phyloP scores from a whole-genome alignment of 108 stramenopile species.

The Skeletonema tropicum region DNA sequence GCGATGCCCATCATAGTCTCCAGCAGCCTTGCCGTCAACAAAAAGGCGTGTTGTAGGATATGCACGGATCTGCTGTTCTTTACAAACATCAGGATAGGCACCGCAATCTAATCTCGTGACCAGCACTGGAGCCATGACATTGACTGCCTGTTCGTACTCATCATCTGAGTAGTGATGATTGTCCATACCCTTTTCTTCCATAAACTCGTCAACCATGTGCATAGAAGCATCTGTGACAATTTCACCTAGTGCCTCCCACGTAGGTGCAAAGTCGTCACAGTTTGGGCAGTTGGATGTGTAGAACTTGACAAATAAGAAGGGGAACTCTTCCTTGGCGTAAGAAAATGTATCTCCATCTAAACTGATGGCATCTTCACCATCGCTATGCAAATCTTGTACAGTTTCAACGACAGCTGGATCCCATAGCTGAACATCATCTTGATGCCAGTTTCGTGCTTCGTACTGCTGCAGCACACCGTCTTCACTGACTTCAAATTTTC shows the following conservation, averaged over 20 bases:
- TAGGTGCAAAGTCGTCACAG: constrained; percentile 78
- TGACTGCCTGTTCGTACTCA: constrained; percentile 47
- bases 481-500: constrained; percentile 73
- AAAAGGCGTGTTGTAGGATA: constrained; percentile 93
- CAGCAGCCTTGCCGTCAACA: constrained; percentile 64
- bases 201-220: constrained; percentile 35
- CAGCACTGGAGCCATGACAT: constrained; percentile 45
- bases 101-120: constrained; percentile 75
- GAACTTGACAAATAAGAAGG: constrained; percentile 55
- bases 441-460: constrained; percentile 68
- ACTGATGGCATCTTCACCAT: constrained; percentile 57
- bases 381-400: constrained; percentile 58
- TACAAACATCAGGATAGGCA: constrained; percentile 55
- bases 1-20: constrained; percentile 86
- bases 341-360: constrained; percentile 39
- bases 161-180: constrained; percentile 36
- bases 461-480: constrained; percentile 59
- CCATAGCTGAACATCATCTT: constrained; percentile 60
- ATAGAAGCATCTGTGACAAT: constrained; percentile 51
- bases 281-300: constrained; percentile 76
- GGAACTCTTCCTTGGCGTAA: constrained; percentile 36
- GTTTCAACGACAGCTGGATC: constrained; percentile 46
- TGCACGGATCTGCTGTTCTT: constrained; percentile 77
- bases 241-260: constrained; percentile 75
- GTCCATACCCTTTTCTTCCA: constrained; percentile 22